These are phyloP conservation scores for Persicaria maculosa DNA, from an alignment of 148 eudicot species.

Conservation along the genomic window DNA sequence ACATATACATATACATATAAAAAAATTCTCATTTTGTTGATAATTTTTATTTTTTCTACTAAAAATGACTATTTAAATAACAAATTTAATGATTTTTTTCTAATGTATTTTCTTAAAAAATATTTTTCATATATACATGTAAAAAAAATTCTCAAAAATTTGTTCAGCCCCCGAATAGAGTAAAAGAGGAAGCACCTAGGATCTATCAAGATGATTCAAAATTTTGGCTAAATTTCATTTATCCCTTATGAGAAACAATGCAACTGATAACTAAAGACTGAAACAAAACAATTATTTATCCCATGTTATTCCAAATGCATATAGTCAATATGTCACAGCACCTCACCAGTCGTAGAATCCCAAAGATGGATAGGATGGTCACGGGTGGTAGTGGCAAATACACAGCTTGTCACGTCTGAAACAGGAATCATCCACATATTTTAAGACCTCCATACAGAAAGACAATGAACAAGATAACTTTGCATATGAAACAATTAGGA, in stretches of 20 bases:
- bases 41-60: no score
- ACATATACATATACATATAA: no score
- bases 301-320: not conserved
- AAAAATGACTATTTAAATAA: no score
- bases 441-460: not conserved
- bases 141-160: no score
- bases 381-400: constrained; percentile 88
- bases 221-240: not conserved
- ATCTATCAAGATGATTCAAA: not conserved
- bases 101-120: no score
- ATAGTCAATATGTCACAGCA: constrained; percentile 27
- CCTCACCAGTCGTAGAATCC: constrained; percentile 98
- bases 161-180: no score
- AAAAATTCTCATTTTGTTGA: no score
- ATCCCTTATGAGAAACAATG: not conserved
- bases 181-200: not conserved
- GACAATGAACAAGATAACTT: not conserved
- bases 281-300: not conserved
- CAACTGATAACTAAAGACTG: not conserved
- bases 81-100: no score
- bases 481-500: not conserved
- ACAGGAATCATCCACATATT: constrained; percentile 7
- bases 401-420: constrained; percentile 80
- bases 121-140: no score
- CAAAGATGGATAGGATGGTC: constrained; percentile 98